Evolutionary conservation across 1,284 basidiomycete species (phyloP).

Genomic region (Phellopilus nigrolimitatus): DNA sequence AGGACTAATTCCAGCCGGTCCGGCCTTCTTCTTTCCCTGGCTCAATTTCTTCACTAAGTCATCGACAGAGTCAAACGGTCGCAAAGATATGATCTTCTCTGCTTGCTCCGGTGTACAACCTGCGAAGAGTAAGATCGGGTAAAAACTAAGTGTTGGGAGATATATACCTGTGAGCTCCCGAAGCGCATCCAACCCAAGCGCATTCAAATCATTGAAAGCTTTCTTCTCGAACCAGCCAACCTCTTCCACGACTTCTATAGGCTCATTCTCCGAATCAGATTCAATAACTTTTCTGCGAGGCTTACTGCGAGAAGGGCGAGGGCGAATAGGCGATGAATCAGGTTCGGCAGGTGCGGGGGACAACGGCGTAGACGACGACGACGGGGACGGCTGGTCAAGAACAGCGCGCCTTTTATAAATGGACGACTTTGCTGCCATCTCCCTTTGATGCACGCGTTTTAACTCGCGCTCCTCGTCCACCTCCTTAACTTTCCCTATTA

Average conservation of each 20-base stretch:
- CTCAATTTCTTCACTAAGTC: conserved; percentile 77
- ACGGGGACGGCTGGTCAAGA: conserved; percentile 36
- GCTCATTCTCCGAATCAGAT: conserved; percentile 47
- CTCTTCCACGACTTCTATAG: conserved; percentile 29
- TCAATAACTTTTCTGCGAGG: conserved; percentile 55
- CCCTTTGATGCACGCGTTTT: conserved; percentile 53
- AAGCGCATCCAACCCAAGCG: conserved; percentile 64
- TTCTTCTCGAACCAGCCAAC: conserved; percentile 27
- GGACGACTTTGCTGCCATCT: conserved; percentile 71
- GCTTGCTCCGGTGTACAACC: conserved; percentile 86
- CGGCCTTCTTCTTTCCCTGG: conserved; percentile 79
- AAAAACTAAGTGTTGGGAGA: conserved; percentile 12
- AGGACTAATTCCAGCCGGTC: conserved; percentile 78
- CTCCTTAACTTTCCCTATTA: conserved; percentile 57
- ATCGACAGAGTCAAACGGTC: conserved; percentile 78
- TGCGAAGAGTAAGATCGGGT: conserved; percentile 30
- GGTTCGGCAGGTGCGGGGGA: conserved; percentile 22
- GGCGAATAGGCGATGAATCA: conserved; percentile 37
- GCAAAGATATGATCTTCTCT: conserved; percentile 68
- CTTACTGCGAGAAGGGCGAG: conserved; percentile 43
- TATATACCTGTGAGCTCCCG: conserved; percentile 85
- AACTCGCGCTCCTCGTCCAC: conserved; percentile 65
- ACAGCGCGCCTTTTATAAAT: conserved; percentile 65
- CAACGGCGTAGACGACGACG: conserved; percentile 22
- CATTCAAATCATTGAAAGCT: conserved; percentile 87